Evolutionary conservation across 108 stramenopile species (phyloP).

Genomic region (Conticribra guillardii): DNA sequence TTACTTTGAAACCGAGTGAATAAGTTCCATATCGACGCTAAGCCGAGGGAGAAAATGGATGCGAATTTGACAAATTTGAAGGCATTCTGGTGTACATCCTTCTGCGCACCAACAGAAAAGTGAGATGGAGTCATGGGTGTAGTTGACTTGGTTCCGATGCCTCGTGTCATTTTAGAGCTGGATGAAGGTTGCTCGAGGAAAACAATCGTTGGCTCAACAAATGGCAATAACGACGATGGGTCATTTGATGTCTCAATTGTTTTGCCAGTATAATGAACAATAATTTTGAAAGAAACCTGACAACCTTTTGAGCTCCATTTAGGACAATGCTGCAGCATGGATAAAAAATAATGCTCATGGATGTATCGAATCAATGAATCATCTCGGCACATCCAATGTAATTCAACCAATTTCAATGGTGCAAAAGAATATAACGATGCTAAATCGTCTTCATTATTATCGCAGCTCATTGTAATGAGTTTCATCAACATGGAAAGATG

Average conservation of each 20-base stretch:
- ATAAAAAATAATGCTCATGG: conserved; percentile 50
- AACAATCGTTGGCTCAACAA: no score
- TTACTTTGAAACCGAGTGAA: not conserved
- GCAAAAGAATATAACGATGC: not conserved
- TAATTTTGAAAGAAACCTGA: not conserved
- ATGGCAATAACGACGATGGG: no score
- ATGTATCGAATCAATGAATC: conserved; percentile 46
- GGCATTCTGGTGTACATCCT: not conserved
- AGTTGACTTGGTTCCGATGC: not conserved
- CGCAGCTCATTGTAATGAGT: conserved; percentile 5
- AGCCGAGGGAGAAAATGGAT: not conserved
- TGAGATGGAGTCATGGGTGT: not conserved
- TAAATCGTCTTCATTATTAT: no score
- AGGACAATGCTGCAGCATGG: not conserved
- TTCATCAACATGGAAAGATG: conserved; percentile 47
- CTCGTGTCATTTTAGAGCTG: no score
- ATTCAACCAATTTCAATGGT: conserved; percentile 20
- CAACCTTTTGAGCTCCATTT: not conserved
- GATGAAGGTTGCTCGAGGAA: no score
- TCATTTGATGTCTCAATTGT: not conserved
- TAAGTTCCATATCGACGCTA: not conserved
- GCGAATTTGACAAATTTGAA: not conserved
- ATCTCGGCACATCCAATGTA: conserved; percentile 77
- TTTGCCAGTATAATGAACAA: conserved; percentile 12
- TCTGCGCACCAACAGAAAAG: not conserved